phyloP scores from a whole-genome alignment of 345 rosid genomes.

The Toxicodendron radicans region DNA sequence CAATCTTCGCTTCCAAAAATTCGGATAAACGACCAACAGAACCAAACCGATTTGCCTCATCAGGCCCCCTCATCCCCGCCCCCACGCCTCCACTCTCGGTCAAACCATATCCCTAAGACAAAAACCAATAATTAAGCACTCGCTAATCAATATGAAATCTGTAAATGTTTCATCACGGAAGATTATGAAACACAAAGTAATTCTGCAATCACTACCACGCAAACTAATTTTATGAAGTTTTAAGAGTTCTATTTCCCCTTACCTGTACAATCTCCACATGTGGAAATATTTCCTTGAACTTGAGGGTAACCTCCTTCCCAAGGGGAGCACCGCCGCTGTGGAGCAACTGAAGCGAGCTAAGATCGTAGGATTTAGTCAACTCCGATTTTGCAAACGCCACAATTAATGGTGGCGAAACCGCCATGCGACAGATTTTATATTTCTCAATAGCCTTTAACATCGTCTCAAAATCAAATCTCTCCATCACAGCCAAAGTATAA shows the following conservation, averaged over 20 bases:
- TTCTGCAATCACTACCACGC: too few species aligned
- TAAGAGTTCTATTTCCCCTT: not conserved
- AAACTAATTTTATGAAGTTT: too few species aligned
- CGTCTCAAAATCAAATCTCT: conserved; percentile 51
- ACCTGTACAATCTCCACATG: conserved; percentile 64
- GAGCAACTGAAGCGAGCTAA: conserved; percentile 55
- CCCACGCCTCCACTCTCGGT: not conserved
- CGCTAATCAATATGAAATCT: not conserved
- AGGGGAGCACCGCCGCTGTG: conserved; percentile 87
- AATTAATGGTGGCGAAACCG: conserved; percentile 81
- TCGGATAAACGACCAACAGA: conserved; percentile 71
- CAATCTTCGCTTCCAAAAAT: conserved; percentile 71
- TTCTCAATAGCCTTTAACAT: conserved; percentile 59
- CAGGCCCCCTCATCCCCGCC: conserved; percentile 25
- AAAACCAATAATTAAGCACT: not conserved
- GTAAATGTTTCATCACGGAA: not conserved
- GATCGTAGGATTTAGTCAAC: conserved; percentile 56
- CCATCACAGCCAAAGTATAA: conserved; percentile 42
- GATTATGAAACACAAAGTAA: not conserved
- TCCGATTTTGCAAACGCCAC: conserved; percentile 71
- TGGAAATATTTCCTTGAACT: conserved; percentile 70
- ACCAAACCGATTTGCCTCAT: conserved; percentile 47
- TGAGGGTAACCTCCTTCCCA: conserved; percentile 68
- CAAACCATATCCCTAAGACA: not conserved
- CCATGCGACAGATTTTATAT: conserved; percentile 58